phyloP scores from a whole-genome alignment of 441 rosid species.

The Manihot esculenta region DNA sequence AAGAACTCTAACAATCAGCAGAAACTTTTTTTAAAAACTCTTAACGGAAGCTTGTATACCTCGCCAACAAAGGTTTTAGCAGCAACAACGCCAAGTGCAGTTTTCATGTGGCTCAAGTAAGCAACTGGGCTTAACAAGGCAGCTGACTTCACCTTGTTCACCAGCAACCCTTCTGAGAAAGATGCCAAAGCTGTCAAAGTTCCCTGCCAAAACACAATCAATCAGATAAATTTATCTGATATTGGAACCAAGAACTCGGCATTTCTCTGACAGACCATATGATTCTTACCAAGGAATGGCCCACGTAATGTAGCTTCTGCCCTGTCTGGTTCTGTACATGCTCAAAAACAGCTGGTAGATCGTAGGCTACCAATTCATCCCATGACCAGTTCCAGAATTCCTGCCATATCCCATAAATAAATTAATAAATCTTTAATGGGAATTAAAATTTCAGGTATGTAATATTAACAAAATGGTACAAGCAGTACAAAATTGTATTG shows the following conservation, averaged over 20 bases:
- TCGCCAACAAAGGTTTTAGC: slow-evolving; percentile 76
- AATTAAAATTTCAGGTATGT: neutral
- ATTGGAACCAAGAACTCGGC: too few relatives aligned
- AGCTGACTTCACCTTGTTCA: slow-evolving; percentile 61
- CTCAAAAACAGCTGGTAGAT: slow-evolving; percentile 75
- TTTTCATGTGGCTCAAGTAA: slow-evolving; percentile 88
- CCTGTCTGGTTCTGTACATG: slow-evolving; percentile 54
- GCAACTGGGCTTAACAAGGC: slow-evolving; percentile 85
- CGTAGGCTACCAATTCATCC: slow-evolving; percentile 77
- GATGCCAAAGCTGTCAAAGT: slow-evolving; percentile 77
- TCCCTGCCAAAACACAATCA: slow-evolving; percentile 48
- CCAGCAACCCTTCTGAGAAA: slow-evolving; percentile 64
- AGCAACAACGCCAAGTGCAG: slow-evolving; percentile 59
- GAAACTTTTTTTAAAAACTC: too few relatives aligned
- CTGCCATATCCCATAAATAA: slow-evolving; percentile 30
- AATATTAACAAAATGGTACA: neutral
- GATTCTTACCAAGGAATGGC: slow-evolving; percentile 74
- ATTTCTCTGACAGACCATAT: neutral
- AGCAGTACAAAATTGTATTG: too few relatives aligned
- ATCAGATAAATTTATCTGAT: neutral
- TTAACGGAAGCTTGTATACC: slow-evolving; percentile 46
- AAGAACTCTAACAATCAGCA: too few relatives aligned
- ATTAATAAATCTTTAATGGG: too few relatives aligned
- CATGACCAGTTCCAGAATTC: slow-evolving; percentile 89
- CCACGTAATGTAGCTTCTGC: slow-evolving; percentile 77